Base-by-base conservation (phyloP, 2,329 filamentous ascomycete species). In the Shiraia bambusicola region DNA sequence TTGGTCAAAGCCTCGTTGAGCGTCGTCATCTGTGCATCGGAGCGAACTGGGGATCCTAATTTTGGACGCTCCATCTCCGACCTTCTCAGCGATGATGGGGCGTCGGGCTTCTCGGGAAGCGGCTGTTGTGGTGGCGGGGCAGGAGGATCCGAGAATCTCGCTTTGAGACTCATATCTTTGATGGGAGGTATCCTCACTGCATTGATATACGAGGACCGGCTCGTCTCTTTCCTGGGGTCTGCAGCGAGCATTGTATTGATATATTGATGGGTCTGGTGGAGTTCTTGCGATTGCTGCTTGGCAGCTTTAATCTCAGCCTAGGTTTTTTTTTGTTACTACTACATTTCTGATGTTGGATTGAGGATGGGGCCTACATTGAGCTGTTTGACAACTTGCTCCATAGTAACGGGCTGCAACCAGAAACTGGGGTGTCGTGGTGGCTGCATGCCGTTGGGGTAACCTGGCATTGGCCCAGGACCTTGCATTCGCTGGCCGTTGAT, bases 71-170 rank as follows among this genome's bases (percentile, higher is more conserved):
- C 89, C 0, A 87, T 91, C 17, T 87, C 83, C 4, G 78, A 78
- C 40, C 90, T 81, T 63, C 88, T 90, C 22, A 95, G 69, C 1
- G 88, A 81, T 0, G 72, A 57, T 72, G 76, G 51, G 12, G 79
- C 81, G 67, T 95, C 89, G 0, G 92, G 92, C 66, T 96, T 96
- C 64, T 96, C 91, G 1, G 92, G 92, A 5, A 97, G 75, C 11
- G 92, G 92, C 56, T 95, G 91, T 56, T 95, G 90, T 19, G 92
- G 92, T 17, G 92, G 92, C 6, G 92, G 92, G 15, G 91, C 92
- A 3, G 92, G 92, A 36, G 92, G 92, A 43, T 96, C 91, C 1
- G 88, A 93, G 65, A 96, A 97, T 37, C 90, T 81, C 4, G 87
- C 81, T 58, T 93, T 92, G 28, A 84, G 75, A 30, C 51, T 59